phyloP scores from a whole-genome alignment of 192 early-diverging fungal species.

The Gonapodya sp. region DNA sequence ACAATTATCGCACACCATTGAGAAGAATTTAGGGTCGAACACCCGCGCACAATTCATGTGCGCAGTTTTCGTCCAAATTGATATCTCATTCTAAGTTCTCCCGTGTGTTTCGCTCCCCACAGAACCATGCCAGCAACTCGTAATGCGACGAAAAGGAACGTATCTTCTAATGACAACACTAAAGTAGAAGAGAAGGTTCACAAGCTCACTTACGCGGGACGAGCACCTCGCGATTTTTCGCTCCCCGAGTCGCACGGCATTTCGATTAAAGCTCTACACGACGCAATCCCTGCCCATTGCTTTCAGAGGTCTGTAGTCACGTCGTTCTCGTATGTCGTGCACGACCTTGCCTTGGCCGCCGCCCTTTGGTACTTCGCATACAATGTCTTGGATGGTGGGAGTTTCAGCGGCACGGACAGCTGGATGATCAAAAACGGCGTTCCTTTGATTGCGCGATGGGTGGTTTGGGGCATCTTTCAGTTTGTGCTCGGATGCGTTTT shows the following conservation, averaged over 20 bases:
- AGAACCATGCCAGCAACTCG: neutral
- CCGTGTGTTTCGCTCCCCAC: too few relatives aligned
- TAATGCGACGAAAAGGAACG: neutral
- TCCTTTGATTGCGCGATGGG: neutral
- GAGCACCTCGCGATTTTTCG: neutral
- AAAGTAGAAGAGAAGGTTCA: neutral
- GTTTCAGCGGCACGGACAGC: neutral
- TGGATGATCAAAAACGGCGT: conserved; percentile 3
- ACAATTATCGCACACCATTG: too few relatives aligned
- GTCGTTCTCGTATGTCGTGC: conserved; percentile 68
- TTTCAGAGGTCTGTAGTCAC: conserved; percentile 74
- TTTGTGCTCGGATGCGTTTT: conserved; percentile 69
- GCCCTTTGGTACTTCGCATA: conserved; percentile 59
- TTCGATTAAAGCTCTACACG: conserved; percentile 86
- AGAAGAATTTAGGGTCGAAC: too few relatives aligned
- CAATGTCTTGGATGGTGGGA: conserved; percentile 22
- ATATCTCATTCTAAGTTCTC: too few relatives aligned
- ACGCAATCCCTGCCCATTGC: conserved; percentile 82
- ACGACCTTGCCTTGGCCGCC: conserved; percentile 62
- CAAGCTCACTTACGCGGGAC: neutral
- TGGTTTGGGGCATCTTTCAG: conserved; percentile 50
- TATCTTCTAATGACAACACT: neutral
- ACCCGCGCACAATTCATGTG: too few relatives aligned
- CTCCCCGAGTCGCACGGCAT: conserved; percentile 29
- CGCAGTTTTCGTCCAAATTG: too few relatives aligned